Evolutionary conservation across 768 basidiomycete species (phyloP).

Genomic region (Lyophyllum decastes): DNA sequence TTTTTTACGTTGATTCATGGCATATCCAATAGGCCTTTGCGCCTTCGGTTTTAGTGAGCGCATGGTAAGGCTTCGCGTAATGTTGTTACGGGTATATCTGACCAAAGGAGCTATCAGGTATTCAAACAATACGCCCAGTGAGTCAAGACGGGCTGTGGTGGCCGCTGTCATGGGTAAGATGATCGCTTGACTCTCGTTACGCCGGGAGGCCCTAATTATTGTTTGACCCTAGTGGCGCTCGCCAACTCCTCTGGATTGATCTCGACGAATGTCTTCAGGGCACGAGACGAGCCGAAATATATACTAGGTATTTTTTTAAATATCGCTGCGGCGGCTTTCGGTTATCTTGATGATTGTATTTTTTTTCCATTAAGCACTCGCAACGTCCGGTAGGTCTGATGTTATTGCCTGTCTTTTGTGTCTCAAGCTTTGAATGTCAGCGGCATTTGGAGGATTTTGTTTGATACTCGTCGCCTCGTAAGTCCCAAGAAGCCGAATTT

Average conservation of each 20-base stretch:
- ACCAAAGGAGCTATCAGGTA: constrained; percentile 27
- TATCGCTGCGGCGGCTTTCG: neutral
- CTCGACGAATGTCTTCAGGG: constrained; percentile 53
- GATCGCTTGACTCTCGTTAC: neutral
- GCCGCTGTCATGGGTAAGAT: constrained; percentile 50
- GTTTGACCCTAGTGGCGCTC: constrained; percentile 38
- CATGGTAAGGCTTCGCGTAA: constrained; percentile 29
- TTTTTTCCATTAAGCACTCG: constrained; percentile 31
- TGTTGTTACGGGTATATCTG: neutral
- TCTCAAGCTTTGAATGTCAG: constrained; percentile 20
- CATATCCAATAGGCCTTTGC: constrained; percentile 39
- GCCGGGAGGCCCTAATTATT: neutral
- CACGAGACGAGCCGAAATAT: constrained; percentile 51
- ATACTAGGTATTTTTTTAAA: constrained; percentile 34
- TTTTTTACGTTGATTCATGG: neutral
- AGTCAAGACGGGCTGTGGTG: constrained; percentile 49
- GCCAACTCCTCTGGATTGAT: constrained; percentile 51
- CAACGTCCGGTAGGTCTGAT: constrained; percentile 39
- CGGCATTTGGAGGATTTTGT: constrained; percentile 48
- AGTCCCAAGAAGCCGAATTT: constrained; percentile 6
- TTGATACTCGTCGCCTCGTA: constrained; percentile 41
- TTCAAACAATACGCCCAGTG: constrained; percentile 50
- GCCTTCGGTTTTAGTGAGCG: constrained; percentile 45
- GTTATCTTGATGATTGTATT: neutral
- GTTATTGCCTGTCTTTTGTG: neutral